Conservation (phyloP, 345 rosid species). For the Populus nigra region DNA sequence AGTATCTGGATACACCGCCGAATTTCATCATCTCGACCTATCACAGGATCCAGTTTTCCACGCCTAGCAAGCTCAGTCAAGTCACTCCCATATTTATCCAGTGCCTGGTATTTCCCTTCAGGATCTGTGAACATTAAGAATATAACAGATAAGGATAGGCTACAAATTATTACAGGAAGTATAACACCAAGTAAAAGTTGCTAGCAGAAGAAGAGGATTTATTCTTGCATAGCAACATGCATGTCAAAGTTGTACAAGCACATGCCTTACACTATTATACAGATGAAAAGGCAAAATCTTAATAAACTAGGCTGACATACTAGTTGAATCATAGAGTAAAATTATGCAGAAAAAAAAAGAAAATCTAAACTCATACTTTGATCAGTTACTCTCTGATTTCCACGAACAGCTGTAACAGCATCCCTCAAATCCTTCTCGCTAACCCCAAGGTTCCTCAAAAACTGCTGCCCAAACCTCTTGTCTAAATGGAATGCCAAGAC, state of each 20-base stretch:
- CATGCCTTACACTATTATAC: background rate
- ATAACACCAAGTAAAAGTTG: too few species aligned
- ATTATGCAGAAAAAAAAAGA: background rate
- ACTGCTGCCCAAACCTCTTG: slow-evolving; percentile 66
- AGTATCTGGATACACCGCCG: slow-evolving; percentile 80
- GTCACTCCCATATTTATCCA: slow-evolving; percentile 89
- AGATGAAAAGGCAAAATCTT: too few species aligned
- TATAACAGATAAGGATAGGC: background rate
- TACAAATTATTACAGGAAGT: background rate
- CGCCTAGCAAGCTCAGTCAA: slow-evolving; percentile 82
- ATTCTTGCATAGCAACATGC: background rate
- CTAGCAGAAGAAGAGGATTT: background rate
- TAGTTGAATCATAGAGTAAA: background rate
- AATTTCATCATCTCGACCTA: slow-evolving; percentile 88
- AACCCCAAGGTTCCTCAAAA: slow-evolving; percentile 55
- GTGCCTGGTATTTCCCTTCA: slow-evolving; percentile 76
- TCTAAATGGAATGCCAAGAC: slow-evolving; percentile 67
- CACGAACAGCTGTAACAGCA: slow-evolving; percentile 66
- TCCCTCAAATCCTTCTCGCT: slow-evolving; percentile 62
- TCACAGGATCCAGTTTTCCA: slow-evolving; percentile 95
- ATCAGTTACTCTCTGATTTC: slow-evolving; percentile 87
- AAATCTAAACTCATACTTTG: slow-evolving; percentile 47
- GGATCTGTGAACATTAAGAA: slow-evolving; percentile 50
- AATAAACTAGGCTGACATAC: background rate
- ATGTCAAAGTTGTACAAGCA: too few species aligned